Percentiles rank a stretch among this genome's conserved stretches.
Conservation (phyloP, 1,139 yeast species). For the Geotrichum citri-aurantii region DNA sequence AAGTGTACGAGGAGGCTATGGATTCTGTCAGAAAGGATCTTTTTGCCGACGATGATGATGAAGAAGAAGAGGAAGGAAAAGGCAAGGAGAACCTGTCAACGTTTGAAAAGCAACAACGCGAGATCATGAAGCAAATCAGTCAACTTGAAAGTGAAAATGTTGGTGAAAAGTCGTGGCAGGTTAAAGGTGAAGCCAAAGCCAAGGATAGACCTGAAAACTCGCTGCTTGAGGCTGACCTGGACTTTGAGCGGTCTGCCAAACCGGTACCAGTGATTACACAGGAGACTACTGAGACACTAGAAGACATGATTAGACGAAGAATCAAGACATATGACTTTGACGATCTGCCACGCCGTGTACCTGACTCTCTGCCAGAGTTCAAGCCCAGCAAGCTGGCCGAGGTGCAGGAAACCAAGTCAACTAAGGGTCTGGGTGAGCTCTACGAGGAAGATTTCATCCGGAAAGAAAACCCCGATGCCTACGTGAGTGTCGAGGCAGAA, state of each 20-base stretch:
- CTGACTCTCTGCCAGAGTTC: conserved; percentile 54
- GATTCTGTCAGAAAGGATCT: conserved; percentile 52
- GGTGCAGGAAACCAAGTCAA: conserved; percentile 76
- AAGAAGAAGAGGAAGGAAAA: conserved; percentile 34
- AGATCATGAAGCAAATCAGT: conserved; percentile 69
- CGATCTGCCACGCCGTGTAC: conserved; percentile 70
- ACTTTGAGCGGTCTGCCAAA: conserved; percentile 68
- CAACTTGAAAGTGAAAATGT: conserved; percentile 80
- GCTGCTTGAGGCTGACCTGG: conserved; percentile 54
- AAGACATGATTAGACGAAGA: conserved; percentile 81
- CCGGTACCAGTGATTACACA: conserved; percentile 92
- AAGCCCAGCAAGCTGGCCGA: conserved; percentile 48
- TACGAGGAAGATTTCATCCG: conserved; percentile 77
- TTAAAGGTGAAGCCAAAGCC: conserved; percentile 86
- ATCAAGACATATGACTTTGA: conserved; percentile 72
- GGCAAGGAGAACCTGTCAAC: conserved; percentile 51
- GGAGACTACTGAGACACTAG: conserved; percentile 78
- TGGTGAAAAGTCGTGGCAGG: conserved; percentile 88
- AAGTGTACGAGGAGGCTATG: conserved; percentile 46
- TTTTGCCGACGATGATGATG: conserved; percentile 44
- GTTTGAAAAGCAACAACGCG: conserved; percentile 77
- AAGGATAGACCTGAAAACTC: conserved; percentile 82
- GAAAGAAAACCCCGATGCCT: conserved; percentile 40
- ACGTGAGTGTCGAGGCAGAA: conserved; percentile 44
- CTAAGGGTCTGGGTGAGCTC: conserved; percentile 83